Evolutionary conservation across 2,329 filamentous ascomycete genomes (phyloP).

Genomic region (Alternaria triticimaculans): DNA sequence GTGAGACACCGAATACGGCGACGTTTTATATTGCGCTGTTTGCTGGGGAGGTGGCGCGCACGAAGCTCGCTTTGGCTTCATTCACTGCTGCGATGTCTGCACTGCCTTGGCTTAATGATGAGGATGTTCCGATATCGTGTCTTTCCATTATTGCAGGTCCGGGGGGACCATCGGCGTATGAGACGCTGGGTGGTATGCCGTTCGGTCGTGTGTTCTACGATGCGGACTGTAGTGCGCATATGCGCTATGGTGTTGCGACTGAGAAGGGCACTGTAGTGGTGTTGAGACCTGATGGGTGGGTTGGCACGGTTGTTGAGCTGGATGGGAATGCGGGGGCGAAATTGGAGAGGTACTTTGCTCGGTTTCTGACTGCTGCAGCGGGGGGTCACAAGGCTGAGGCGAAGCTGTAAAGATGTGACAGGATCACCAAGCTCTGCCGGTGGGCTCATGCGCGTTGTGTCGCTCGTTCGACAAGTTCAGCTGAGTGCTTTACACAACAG

Average conservation of each 20-base stretch:
- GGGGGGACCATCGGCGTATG: slow-evolving; percentile 38
- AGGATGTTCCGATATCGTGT: slow-evolving; percentile 25
- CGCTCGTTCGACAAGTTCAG: too few species aligned
- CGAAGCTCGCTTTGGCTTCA: slow-evolving; percentile 11
- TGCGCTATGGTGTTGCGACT: slow-evolving; percentile 37
- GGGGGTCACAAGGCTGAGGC: neutral
- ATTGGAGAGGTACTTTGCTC: slow-evolving; percentile 30
- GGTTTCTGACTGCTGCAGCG: slow-evolving; percentile 13
- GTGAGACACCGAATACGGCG: slow-evolving; percentile 53
- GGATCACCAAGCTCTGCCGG: too few species aligned
- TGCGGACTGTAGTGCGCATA: slow-evolving; percentile 36
- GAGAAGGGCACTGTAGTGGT: slow-evolving; percentile 37
- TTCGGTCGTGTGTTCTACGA: slow-evolving; percentile 50
- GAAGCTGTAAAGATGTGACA: neutral
- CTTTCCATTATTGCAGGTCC: slow-evolving; percentile 35
- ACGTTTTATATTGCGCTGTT: slow-evolving; percentile 55
- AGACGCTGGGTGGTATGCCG: slow-evolving; percentile 36
- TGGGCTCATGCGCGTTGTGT: too few species aligned
- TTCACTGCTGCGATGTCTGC: slow-evolving; percentile 16
- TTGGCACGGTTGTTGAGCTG: slow-evolving; percentile 30
- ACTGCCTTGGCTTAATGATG: slow-evolving; percentile 19
- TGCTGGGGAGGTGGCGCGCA: slow-evolving; percentile 39
- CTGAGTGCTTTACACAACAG: too few species aligned
- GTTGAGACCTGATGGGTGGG: slow-evolving; percentile 44
- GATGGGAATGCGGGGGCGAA: slow-evolving; percentile 12